A percentile compares a stretch with the other conserved stretches of the same genome.
phyloP scores from a whole-genome alignment of 345 rosid genomes.

The Microthlaspi erraticum region DNA sequence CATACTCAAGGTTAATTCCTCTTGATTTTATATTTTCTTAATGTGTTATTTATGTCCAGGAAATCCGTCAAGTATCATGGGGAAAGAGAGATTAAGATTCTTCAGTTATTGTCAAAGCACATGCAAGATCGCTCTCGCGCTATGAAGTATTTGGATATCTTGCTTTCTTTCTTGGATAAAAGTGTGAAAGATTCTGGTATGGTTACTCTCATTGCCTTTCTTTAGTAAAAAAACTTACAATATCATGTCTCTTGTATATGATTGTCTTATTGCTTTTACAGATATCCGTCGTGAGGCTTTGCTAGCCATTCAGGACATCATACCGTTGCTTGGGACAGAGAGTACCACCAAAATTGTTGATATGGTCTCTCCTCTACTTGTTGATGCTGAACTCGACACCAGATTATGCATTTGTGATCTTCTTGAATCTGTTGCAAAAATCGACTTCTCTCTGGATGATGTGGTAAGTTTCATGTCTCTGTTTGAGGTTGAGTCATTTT shows the following conservation, averaged over 20 bases:
- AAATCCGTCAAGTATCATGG: conserved; percentile 69
- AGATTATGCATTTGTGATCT: conserved; percentile 74
- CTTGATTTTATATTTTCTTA: conserved; percentile 15
- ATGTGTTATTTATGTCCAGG: conserved; percentile 51
- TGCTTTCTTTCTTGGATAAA: conserved; percentile 67
- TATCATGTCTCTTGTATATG: conserved; percentile 33
- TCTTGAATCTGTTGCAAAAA: conserved; percentile 68
- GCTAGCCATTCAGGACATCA: conserved; percentile 61
- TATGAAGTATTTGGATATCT: conserved; percentile 66
- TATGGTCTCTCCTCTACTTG: conserved; percentile 68
- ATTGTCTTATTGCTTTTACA: conserved; percentile 46
- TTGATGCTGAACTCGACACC: conserved; percentile 60
- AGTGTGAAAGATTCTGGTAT: conserved; percentile 67
- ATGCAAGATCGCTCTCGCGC: conserved; percentile 56
- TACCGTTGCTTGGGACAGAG: conserved; percentile 56
- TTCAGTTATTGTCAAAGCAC: conserved; percentile 68
- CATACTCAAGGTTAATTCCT: conserved; percentile 17
- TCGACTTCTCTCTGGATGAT: conserved; percentile 62
- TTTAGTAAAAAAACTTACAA: conserved; percentile 5
- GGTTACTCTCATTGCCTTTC: conserved; percentile 28
- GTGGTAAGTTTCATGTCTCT: conserved; percentile 57
- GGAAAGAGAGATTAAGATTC: conserved; percentile 64
- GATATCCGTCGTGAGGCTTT: conserved; percentile 61
- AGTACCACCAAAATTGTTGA: conserved; percentile 55
- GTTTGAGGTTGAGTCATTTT: conserved; percentile 19